A percentile compares a stretch with the other conserved stretches of the same genome.
These are phyloP conservation scores for Urtica urens DNA, from an alignment of 306 rosid species.

Conservation along the genomic window DNA sequence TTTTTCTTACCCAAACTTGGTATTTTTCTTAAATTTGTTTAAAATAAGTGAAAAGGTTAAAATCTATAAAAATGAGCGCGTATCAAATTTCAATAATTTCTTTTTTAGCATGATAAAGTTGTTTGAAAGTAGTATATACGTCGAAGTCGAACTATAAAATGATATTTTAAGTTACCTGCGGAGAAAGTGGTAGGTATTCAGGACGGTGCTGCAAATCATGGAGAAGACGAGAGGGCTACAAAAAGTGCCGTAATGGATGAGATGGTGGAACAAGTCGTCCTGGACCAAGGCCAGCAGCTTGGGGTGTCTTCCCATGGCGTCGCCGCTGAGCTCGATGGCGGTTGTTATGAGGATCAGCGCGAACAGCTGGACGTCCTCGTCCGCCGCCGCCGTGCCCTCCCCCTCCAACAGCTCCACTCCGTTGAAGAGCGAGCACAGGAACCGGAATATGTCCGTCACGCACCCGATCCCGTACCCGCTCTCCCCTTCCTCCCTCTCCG, in stretches of 20 bases:
- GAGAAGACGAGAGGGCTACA: slow-evolving; percentile 70
- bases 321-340: slow-evolving; percentile 69
- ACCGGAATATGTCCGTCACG: slow-evolving; percentile 65
- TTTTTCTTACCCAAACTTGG: too few relatives aligned
- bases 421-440: slow-evolving; percentile 75
- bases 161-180: slow-evolving; percentile 56
- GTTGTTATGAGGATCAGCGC: slow-evolving; percentile 68
- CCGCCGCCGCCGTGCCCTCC: slow-evolving; percentile 51
- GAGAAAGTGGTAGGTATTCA: slow-evolving; percentile 71
- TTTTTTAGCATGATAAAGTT: too few relatives aligned
- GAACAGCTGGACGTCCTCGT: slow-evolving; percentile 76
- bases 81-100: too few relatives aligned
- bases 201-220: slow-evolving; percentile 87
- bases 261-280: slow-evolving; percentile 81
- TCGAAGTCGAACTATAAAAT: too few relatives aligned
- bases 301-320: slow-evolving; percentile 58
- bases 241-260: slow-evolving; percentile 67
- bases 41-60: too few relatives aligned
- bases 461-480: slow-evolving; percentile 56
- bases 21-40: too few relatives aligned
- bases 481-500: slow-evolving; percentile 38
- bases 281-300: slow-evolving; percentile 79
- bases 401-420: slow-evolving; percentile 47
- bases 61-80: too few relatives aligned
- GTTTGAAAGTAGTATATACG: too few relatives aligned